phyloP scores from a whole-genome alignment of 305 asterid species.

The Fraxinus sp. region DNA sequence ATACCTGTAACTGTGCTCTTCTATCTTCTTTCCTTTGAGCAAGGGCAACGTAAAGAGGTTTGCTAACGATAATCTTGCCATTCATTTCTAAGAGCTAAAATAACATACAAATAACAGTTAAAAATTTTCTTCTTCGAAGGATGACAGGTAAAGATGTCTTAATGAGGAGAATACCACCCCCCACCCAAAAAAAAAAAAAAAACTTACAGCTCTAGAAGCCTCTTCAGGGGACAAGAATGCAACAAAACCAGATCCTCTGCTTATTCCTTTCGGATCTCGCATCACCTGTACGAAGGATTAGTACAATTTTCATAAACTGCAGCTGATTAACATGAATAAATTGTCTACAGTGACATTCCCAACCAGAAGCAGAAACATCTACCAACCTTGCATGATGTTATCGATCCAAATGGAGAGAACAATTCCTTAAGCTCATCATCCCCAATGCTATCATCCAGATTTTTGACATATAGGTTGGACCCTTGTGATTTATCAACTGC shows the following conservation, averaged over 20 bases:
- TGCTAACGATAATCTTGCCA: slow-evolving; percentile 61
- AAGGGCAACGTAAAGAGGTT: slow-evolving; percentile 74
- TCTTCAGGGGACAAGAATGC: slow-evolving; percentile 86
- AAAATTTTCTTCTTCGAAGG: background rate
- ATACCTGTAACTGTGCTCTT: slow-evolving; percentile 65
- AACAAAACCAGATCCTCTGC: slow-evolving; percentile 94
- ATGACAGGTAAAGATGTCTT: background rate
- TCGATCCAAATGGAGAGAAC: slow-evolving; percentile 69
- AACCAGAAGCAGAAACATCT: slow-evolving; percentile 2
- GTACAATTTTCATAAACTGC: slow-evolving; percentile 4
- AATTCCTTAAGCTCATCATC: slow-evolving; percentile 87
- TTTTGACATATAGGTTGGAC: slow-evolving; percentile 75
- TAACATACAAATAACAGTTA: background rate
- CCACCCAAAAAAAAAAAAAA: no score
- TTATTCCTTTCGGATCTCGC: slow-evolving; percentile 84
- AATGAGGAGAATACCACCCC: background rate
- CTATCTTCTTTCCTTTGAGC: slow-evolving; percentile 82
- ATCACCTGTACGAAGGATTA: slow-evolving; percentile 53
- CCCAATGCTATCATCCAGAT: slow-evolving; percentile 71
- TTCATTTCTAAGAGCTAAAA: slow-evolving; percentile 63
- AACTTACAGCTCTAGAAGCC: slow-evolving; percentile 72
- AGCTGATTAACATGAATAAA: background rate
- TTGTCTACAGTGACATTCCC: background rate
- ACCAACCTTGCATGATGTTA: slow-evolving; percentile 93
- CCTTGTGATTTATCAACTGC: slow-evolving; percentile 86